Percentiles rank a stretch among this genome's conserved stretches.
phyloP scores from a whole-genome alignment of 2,329 filamentous ascomycete genomes.

The Ampelomyces quisqualis region DNA sequence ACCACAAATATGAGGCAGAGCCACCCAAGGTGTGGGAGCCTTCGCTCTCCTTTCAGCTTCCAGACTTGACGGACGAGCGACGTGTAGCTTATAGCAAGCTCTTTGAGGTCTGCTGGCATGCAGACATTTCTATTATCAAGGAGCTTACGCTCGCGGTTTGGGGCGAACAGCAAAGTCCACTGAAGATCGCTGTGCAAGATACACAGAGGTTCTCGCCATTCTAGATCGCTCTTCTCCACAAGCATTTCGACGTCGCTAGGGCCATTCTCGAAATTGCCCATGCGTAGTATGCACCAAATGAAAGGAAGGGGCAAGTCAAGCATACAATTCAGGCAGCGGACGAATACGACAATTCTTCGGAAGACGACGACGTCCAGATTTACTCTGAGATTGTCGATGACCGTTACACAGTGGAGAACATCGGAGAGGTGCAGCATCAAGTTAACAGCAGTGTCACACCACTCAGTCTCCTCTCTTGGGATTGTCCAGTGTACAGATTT shows the following conservation, averaged over 20 bases:
- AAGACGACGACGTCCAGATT: constrained; percentile 38
- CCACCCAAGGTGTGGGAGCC: constrained; percentile 16
- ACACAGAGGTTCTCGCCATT: constrained; percentile 59
- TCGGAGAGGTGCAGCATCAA: constrained; percentile 67
- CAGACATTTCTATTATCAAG: constrained; percentile 68
- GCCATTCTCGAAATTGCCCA: constrained; percentile 69
- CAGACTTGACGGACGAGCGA: constrained; percentile 55
- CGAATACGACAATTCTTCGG: constrained; percentile 34
- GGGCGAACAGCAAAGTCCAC: constrained; percentile 54
- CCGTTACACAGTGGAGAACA: constrained; percentile 72
- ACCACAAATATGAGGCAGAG: constrained; percentile 5
- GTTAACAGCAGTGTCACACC: constrained; percentile 66
- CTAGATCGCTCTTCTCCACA: constrained; percentile 65
- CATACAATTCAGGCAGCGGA: constrained; percentile 49
- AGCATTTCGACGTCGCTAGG: constrained; percentile 64
- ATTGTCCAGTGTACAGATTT: constrained; percentile 13
- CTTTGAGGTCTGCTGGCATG: constrained; percentile 72
- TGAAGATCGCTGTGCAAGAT: constrained; percentile 65
- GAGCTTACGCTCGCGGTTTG: constrained; percentile 62
- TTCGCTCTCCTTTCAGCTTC: constrained; percentile 47
- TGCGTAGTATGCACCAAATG: constrained; percentile 64
- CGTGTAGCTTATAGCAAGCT: constrained; percentile 63
- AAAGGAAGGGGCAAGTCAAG: constrained; percentile 48
- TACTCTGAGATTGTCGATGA: constrained; percentile 61
- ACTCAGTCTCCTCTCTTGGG: constrained; percentile 51